phyloP scores from a whole-genome alignment of 1,284 basidiomycete species.

The Chiua sp. region DNA sequence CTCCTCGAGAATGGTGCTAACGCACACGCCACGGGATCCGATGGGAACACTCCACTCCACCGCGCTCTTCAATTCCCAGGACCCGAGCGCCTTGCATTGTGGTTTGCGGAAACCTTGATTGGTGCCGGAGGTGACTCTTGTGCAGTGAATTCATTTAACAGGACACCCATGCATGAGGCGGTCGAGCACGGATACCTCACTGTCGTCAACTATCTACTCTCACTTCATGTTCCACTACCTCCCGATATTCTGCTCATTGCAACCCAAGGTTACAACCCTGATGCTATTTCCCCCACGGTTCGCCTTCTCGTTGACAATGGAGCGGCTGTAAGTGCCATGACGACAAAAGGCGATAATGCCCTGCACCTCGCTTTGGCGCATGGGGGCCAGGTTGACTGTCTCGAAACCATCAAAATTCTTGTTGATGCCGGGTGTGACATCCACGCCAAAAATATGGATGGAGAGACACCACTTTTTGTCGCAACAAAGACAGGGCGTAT shows the following conservation, averaged over 20 bases:
- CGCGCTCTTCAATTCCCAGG: neutral
- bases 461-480: constrained; percentile 1
- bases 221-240: constrained; percentile 2
- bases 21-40: neutral
- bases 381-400: neutral
- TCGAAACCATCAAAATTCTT: neutral
- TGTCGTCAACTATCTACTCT: constrained; percentile 8
- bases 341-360: neutral
- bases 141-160: neutral
- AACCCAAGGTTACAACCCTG: no score
- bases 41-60: constrained; percentile 13
- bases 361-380: neutral
- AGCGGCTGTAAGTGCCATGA: neutral
- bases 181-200: neutral
- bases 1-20: neutral
- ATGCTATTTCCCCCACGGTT: neutral
- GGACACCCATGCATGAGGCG: constrained; percentile 11
- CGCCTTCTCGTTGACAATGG: neutral
- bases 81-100: neutral
- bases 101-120: neutral
- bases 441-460: neutral
- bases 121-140: neutral
- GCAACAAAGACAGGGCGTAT: neutral
- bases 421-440: neutral
- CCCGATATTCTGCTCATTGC: constrained; percentile 2